Base-by-base conservation (phyloP, 106 monocot genomes). In the Allium sativum region DNA sequence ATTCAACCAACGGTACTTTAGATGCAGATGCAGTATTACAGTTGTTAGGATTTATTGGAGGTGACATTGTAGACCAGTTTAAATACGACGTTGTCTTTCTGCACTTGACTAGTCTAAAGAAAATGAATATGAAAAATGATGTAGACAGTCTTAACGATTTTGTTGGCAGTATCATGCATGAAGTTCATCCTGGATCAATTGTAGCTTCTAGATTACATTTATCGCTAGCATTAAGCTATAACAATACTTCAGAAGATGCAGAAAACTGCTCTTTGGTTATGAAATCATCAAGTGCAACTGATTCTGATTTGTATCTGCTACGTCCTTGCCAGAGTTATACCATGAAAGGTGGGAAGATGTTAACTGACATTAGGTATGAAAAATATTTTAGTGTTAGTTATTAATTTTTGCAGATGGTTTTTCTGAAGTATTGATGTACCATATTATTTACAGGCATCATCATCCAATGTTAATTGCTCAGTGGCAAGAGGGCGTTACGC, bases 401-500 rank as follows among this genome's bases (percentile, higher is more conserved):
- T 0, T 5, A 5, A 31, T 31, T 31, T 31, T 31, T 5, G 31
- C 31, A 31, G 31, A 31, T 31, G 31, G 2, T 31, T 31, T 31
- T 2, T 31, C 2, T 31, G 31, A 31, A 31, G 31, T 31, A 31
- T 31, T 31, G 5, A 3, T 5, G 31, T 47, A 21, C 60, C 69
- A 68, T 42, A 5, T 74, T 46, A 45, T 70, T 20, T 55, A 48
- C 70, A 96, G 90, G 72, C 79, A 87, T 72, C 81, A 96, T 61
- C 79, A 90, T 78, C 87, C 95, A 19, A 77, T 96, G 77, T 55
- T 96, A 65, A 55, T 90, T 54, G 87, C 84, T 62, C 90, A 90
- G 65, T 90, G 73, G 87, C 95, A 96, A 53, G 84, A 96, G 22
- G 84, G 84, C 12, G 84, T 90, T 18, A 90, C 87, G 19, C 86